Conservation (phyloP, 2,329 filamentous ascomycete species). For the Elsinoe perseae region DNA sequence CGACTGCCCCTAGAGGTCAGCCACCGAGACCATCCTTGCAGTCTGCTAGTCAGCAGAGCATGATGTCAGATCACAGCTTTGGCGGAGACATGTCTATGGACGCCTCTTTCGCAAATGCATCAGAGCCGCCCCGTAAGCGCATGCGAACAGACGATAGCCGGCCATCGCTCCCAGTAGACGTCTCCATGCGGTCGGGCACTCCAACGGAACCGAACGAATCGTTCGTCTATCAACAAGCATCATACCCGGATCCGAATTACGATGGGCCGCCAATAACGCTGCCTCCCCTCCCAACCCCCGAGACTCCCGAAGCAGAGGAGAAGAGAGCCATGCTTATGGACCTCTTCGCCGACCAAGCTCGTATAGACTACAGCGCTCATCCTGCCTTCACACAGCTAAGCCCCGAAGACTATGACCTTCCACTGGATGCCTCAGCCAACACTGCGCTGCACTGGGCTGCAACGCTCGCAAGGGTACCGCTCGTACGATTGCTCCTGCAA, state of each 20-base stretch:
- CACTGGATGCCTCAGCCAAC: slow-evolving; percentile 80
- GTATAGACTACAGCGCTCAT: slow-evolving; percentile 64
- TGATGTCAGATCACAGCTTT: slow-evolving; percentile 35
- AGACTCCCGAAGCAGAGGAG: slow-evolving; percentile 59
- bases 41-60: slow-evolving; percentile 75
- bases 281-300: slow-evolving; percentile 54
- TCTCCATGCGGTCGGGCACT: slow-evolving; percentile 55
- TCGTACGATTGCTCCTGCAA: slow-evolving; percentile 72
- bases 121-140: slow-evolving; percentile 75
- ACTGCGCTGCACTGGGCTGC: slow-evolving; percentile 95
- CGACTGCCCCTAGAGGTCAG: slow-evolving; percentile 62
- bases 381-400: slow-evolving; percentile 69
- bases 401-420: slow-evolving; percentile 78
- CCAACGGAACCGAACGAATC: slow-evolving; percentile 76
- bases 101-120: slow-evolving; percentile 55
- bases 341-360: slow-evolving; percentile 54
- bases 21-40: slow-evolving; percentile 53
- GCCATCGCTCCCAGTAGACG: slow-evolving; percentile 36
- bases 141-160: slow-evolving; percentile 40
- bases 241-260: slow-evolving; percentile 26
- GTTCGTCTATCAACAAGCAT: slow-evolving; percentile 54
- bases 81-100: slow-evolving; percentile 46
- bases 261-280: slow-evolving; percentile 51
- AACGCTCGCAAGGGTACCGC: slow-evolving; percentile 74
- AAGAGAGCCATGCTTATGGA: slow-evolving; percentile 77